Percentiles rank a stretch among this genome's conserved stretches.
These are phyloP conservation scores for Selaginella tamariscina DNA, from an alignment of 75 land plant species.

Conservation along the genomic window DNA sequence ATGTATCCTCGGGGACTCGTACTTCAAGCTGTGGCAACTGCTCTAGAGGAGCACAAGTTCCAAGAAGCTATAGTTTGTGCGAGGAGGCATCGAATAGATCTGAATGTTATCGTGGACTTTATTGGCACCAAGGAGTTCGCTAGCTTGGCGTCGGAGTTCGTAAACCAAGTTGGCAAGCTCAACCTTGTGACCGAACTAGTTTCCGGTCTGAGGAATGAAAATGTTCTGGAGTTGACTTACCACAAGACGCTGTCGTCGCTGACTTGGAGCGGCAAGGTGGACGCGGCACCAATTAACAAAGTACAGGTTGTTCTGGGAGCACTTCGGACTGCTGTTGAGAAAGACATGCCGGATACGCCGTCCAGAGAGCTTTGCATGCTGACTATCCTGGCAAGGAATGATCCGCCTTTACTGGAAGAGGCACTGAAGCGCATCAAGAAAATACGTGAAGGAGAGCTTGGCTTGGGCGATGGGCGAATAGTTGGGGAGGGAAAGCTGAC, in stretches of 20 bases:
- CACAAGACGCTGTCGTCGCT: conserved; percentile 16
- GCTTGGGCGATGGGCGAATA: conserved; percentile 24
- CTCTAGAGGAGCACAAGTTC: conserved; percentile 53
- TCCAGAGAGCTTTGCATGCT: conserved; percentile 86
- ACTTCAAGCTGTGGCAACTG: conserved; percentile 53
- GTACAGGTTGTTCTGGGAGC: conserved; percentile 57
- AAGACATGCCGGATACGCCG: conserved; percentile 48
- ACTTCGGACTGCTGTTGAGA: conserved; percentile 64
- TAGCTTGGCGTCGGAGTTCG: conserved; percentile 51
- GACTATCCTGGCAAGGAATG: conserved; percentile 73
- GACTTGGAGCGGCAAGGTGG: neutral
- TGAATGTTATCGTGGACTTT: conserved; percentile 78
- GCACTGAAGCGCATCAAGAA: conserved; percentile 70
- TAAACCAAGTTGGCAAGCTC: conserved; percentile 69
- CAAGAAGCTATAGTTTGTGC: conserved; percentile 78
- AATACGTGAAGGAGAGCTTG: conserved; percentile 58
- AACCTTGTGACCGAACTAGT: conserved; percentile 83
- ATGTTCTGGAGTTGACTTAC: conserved; percentile 55
- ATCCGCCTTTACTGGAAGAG: conserved; percentile 89
- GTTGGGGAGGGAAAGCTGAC: conserved; percentile 22
- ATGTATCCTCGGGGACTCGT: conserved; percentile 90
- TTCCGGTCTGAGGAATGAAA: conserved; percentile 61
- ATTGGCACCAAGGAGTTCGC: conserved; percentile 60
- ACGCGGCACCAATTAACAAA: conserved; percentile 26
- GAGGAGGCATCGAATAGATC: conserved; percentile 86